phyloP scores from a whole-genome alignment of 768 basidiomycete genomes.

The Amanita fuliginea region DNA sequence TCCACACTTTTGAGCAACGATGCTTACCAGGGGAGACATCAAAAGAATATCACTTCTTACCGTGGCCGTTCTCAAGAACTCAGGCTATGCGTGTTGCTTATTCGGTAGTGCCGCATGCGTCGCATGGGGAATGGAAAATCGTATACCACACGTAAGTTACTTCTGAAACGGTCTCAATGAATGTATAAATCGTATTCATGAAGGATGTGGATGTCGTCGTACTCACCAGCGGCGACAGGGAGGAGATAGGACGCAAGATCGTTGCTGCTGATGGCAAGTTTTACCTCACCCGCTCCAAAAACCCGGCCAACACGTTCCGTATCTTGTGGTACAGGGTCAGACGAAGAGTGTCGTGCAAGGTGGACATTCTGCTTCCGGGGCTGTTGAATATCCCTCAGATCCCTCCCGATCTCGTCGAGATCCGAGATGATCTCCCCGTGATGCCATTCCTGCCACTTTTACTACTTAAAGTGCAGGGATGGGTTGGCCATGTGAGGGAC shows the following conservation, averaged over 20 bases:
- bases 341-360: slow-evolving; percentile 7
- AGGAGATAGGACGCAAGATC: slow-evolving; percentile 3
- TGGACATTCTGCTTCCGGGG: slow-evolving; percentile 12
- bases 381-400: slow-evolving; percentile 9
- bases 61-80: slow-evolving; percentile 11
- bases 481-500: slow-evolving; percentile 9
- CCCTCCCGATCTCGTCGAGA: background rate
- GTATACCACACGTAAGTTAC: slow-evolving; percentile 9
- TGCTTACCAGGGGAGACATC: slow-evolving; percentile 12
- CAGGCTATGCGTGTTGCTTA: slow-evolving; percentile 6
- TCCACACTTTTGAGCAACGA: background rate
- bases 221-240: background rate
- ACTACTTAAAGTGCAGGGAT: slow-evolving; percentile 11
- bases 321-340: slow-evolving; percentile 1
- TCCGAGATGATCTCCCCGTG: slow-evolving; percentile 4
- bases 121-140: slow-evolving; percentile 10
- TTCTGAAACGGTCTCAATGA: no score
- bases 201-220: slow-evolving; percentile 9
- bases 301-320: background rate
- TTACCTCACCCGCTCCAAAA: slow-evolving; percentile 1
- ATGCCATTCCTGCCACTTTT: slow-evolving; percentile 9
- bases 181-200: background rate
- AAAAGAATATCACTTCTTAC: slow-evolving; percentile 16
- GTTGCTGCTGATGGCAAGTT: slow-evolving; percentile 1
- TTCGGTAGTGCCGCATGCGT: slow-evolving; percentile 10